Percentiles rank a stretch among this genome's conserved stretches.
Evolutionary conservation across 2,329 filamentous ascomycete genomes (phyloP).

Genomic region (Fusarium sp.): DNA sequence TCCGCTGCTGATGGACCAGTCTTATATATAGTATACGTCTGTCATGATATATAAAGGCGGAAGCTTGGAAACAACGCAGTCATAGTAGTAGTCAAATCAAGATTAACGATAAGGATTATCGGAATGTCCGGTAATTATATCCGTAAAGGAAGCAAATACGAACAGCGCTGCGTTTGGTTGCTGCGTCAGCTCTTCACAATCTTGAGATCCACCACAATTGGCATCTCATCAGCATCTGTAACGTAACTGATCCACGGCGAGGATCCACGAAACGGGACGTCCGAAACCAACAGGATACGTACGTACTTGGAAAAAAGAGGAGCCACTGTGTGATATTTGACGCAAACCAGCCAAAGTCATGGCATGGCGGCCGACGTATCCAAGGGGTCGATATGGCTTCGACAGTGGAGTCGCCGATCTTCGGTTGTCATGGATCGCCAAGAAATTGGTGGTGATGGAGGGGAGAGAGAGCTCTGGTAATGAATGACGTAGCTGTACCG

Average conservation of each 20-base stretch:
- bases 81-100: constrained; percentile 8
- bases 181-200: not conserved
- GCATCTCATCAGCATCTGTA: constrained; percentile 3
- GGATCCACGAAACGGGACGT: constrained; percentile 18
- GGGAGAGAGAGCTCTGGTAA: constrained; percentile 8
- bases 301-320: constrained; percentile 20
- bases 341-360: constrained; percentile 1
- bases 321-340: constrained; percentile 20
- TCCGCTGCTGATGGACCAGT: constrained; percentile 72
- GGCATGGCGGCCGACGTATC: constrained; percentile 22
- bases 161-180: not conserved
- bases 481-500: constrained; percentile 31
- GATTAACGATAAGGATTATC: not conserved
- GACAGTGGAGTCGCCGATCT: constrained; percentile 31
- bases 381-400: not conserved
- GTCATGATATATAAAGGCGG: not conserved
- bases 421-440: constrained; percentile 28
- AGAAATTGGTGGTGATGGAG: constrained; percentile 23
- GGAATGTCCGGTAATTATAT: constrained; percentile 2
- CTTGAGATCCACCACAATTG: constrained; percentile 3
- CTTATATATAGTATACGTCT: constrained; percentile 13
- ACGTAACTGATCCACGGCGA: constrained; percentile 13
- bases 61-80: not conserved
- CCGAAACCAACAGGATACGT: constrained; percentile 13
- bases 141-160: not conserved